Base-by-base conservation (phyloP, 208 protist species). In the Porcisia deanei region DNA sequence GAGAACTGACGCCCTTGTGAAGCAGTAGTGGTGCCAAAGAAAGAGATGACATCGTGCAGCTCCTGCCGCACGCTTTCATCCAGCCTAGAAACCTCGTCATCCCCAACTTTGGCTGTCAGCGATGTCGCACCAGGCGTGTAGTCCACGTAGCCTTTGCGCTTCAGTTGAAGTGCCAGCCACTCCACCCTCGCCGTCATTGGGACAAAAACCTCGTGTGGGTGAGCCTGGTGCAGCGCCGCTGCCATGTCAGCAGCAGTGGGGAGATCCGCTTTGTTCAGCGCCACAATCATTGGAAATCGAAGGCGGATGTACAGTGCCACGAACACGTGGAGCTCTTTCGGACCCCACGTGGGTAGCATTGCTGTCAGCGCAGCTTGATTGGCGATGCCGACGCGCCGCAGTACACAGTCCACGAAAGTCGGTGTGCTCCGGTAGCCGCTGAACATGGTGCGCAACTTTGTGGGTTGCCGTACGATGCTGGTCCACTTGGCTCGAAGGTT, bases 241-340 rank as follows among this genome's bases (percentile, higher is more conserved):
- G 80, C 81, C 57, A 96, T 63, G 34, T 55, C 75, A 49, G 45
- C 64, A 25, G 92, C 90, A 49, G 85, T 73, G 16, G 86, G 79
- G 41, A 94, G 58, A 80, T 98, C 97, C 8, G 84, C 82, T 87
- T 99, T 99, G 83, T 99, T 99, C 41, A 98, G 85, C 47, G 95
- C 95, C 30, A 98, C 75, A 8, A 98, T 85, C 75, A 98, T 93
- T 8, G 96, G 96, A 72, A 98, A 99, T 41, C 97, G 91, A 43
- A 94, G 63, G 18, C 83, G 90, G 57, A 98, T 85, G 84, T 97
- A 99, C 18, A 94, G 73, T 5, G 94, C 96, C 47, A 98, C 93
- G 63, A 99, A 81, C n/a, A 65, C 74, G 79, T 98, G 97, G 22
- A 98, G 81, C 80, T 96, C 89, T 55, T 16, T 20, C 30, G 94